Base-by-base conservation (phyloP, 306 rosid genomes). In the Cyamopsis tetragonoloba region DNA sequence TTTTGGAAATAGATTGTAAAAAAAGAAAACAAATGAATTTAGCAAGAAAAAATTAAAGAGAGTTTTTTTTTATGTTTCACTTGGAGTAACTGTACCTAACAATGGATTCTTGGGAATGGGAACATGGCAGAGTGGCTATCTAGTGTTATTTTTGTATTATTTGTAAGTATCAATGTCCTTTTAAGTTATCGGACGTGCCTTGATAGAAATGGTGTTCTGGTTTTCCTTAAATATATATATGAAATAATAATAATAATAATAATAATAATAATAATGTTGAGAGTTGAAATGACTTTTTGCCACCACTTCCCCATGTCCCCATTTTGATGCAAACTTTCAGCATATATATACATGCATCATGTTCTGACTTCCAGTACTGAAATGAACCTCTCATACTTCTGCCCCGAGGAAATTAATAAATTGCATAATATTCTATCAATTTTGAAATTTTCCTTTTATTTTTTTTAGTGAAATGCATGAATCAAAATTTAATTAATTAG, bases 351-450 rank as follows among this genome's bases (percentile, higher is more conserved):
- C n/a, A n/a, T n/a, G n/a, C n/a, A n/a, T n/a, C n/a, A n/a, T n/a
- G n/a, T 67, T 66, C 73, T 66, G 68, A 66, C 54, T 58, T 75
- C 38, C 46, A 74, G 49, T 68, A 60, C n/a, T n/a, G 75, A 50
- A 31, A 49, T 60, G 60, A 56, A 19, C 34, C 34, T 12, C 19
- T 35, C 62, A 26, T 14, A 47, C 37, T 37, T 39, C n/a, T 38
- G 7, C 43, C 22, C 11, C 5, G 23, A 55, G 35, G 15, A 19
- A 59, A n/a, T n/a, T n/a, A n/a, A n/a, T n/a, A n/a, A n/a, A n/a
- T n/a, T n/a, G n/a, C n/a, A n/a, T n/a, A n/a, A n/a, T n/a, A n/a
- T n/a, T n/a, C n/a, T n/a, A n/a, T n/a, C n/a, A n/a, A n/a, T n/a
- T n/a, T n/a, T n/a, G n/a, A n/a, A n/a, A n/a, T n/a, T n/a, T n/a